Evolutionary conservation across 208 protist genomes (phyloP).

Genomic region (Zelonia costaricensis): DNA sequence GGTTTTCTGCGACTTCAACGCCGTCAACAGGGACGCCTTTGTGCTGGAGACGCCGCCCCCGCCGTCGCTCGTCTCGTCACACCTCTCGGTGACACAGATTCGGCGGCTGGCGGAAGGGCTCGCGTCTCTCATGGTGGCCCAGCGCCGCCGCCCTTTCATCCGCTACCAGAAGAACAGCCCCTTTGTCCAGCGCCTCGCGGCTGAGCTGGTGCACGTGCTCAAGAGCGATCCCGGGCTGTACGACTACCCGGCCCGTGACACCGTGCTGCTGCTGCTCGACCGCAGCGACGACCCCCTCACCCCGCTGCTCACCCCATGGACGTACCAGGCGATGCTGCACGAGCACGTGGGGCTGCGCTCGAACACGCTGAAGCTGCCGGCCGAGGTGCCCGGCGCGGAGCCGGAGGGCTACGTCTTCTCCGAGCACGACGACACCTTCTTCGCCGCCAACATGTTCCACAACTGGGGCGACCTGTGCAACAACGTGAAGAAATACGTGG

Average conservation of each 20-base stretch:
- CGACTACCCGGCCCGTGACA: slow-evolving; percentile 76
- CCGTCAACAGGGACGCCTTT: slow-evolving; percentile 90
- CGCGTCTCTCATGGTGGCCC: slow-evolving; percentile 75
- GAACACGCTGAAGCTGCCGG: slow-evolving; percentile 84
- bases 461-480: slow-evolving; percentile 98
- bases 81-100: slow-evolving; percentile 31
- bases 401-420: slow-evolving; percentile 86
- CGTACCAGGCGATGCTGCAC: slow-evolving; percentile 99
- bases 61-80: slow-evolving; percentile 39
- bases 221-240: slow-evolving; percentile 85
- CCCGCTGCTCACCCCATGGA: slow-evolving; percentile 98
- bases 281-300: slow-evolving; percentile 95
- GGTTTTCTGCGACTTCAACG: slow-evolving; percentile 95
- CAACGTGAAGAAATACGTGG: slow-evolving; percentile 93
- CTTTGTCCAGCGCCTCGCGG: slow-evolving; percentile 68
- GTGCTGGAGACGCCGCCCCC: slow-evolving; percentile 50
- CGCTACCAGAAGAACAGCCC: slow-evolving; percentile 70
- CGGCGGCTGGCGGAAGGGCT: slow-evolving; percentile 70
- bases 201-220: slow-evolving; percentile 70
- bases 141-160: slow-evolving; percentile 63
- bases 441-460: slow-evolving; percentile 92
- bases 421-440: slow-evolving; percentile 95
- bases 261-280: slow-evolving; percentile 79
- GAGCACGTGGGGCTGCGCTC: slow-evolving; percentile 96
- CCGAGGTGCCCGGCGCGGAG: slow-evolving; percentile 37